Base-by-base conservation (phyloP, 2,329 filamentous ascomycete genomes). In the Dactylellina parvicollis region DNA sequence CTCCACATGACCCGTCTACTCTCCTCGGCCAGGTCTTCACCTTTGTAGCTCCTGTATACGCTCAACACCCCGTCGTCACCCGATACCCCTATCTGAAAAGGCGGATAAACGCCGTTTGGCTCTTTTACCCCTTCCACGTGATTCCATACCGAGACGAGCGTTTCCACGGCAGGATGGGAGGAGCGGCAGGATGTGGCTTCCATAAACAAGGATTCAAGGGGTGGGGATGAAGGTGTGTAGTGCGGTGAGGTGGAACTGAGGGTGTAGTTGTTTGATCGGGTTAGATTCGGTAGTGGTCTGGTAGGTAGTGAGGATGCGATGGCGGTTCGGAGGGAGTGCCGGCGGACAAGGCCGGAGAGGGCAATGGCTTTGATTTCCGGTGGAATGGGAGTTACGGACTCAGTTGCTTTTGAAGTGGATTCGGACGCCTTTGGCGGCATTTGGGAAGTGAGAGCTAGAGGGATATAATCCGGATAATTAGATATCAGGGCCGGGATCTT, bases 31-130 rank as follows among this genome's bases (percentile, higher is more conserved):
- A 70, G 49, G 50, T 70, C 65, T 10, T 62, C 56, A 1, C 9
- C 47, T 9, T 70, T 62, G 22, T 49, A 62, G 12, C 56, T 56
- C 20, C 65, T 26, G 18, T 70, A 62, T 40, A 70, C 26, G 16
- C 52, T 62, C 47, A 70, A 49, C 28, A 70, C 65, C 9, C 65
- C 65, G 12, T 70, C 65, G 5, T 62, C 65, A 4, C 40, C 38
- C 1, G 47, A 47, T 2, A 62, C 50, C 4, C 65, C 56, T 1
- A 70, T 16, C 22, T 62, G 55, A 22, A 62, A 70, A 8, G 65
- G 65, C 38, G 65, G 65, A 14, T 38, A 54, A 4, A 56, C 32
- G 1, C 65, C 56, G 18, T 70, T 70, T 14, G 38, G 36, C 3
- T 49, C 30, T 40, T 52, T 44, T 7, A 12, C 1, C 4, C 24